Percentiles rank a stretch among this genome's conserved stretches.
Evolutionary conservation across 169 alveolate species (phyloP).

Genomic region (Besnoitia besnoiti): DNA sequence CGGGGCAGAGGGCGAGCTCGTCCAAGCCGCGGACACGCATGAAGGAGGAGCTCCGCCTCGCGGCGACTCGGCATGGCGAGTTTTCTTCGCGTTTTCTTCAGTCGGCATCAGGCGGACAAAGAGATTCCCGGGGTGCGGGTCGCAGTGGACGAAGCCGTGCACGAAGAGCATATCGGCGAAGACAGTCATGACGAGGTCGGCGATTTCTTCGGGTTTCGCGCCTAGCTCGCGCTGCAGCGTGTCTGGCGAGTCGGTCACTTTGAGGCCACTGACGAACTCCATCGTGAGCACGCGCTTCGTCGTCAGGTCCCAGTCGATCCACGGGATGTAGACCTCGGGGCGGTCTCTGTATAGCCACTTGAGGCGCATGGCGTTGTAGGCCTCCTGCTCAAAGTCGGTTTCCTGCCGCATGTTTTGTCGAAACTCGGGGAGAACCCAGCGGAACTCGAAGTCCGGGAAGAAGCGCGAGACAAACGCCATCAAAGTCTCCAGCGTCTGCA

Average conservation of each 20-base stretch:
- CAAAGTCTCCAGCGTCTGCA: conserved; percentile 10
- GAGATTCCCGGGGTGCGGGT: conserved; percentile 89
- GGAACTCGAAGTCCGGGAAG: conserved; percentile 35
- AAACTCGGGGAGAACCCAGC: conserved; percentile 57
- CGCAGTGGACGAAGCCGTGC: conserved; percentile 84
- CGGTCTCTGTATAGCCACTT: not conserved
- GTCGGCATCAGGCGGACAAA: conserved; percentile 68
- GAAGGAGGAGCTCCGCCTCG: not conserved
- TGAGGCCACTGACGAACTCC: conserved; percentile 80
- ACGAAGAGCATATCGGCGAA: conserved; percentile 81
- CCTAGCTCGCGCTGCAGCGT: conserved; percentile 61
- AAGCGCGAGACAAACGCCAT: not conserved
- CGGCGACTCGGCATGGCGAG: not conserved
- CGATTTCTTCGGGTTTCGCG: conserved; percentile 64
- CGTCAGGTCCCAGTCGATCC: conserved; percentile 70
- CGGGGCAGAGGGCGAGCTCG: not conserved
- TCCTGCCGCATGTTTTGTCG: conserved; percentile 40
- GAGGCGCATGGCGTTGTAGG: not conserved
- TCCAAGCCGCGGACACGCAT: not conserved
- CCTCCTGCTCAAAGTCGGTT: conserved; percentile 42
- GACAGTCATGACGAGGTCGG: conserved; percentile 71
- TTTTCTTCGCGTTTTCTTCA: not conserved
- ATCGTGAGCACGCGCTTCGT: conserved; percentile 76
- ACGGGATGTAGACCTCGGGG: conserved; percentile 28
- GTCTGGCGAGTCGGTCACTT: conserved; percentile 73